These are phyloP conservation scores for Fusarium albidum DNA, from an alignment of 2,329 filamentous ascomycete genomes.

Conservation along the genomic window DNA sequence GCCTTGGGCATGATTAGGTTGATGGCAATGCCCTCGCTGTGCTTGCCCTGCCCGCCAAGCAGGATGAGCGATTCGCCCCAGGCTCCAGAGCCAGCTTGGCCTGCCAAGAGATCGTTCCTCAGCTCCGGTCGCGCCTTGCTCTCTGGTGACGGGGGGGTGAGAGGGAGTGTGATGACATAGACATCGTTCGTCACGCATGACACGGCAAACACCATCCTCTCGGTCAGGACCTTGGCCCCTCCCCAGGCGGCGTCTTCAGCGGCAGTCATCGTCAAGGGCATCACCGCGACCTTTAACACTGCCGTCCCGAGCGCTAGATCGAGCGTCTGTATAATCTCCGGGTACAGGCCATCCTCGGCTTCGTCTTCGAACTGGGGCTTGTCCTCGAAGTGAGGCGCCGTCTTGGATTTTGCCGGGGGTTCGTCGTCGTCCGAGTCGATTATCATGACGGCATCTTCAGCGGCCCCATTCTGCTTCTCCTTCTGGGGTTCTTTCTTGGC, in stretches of 20 bases:
- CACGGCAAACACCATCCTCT: conserved; percentile 68
- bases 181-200: conserved; percentile 66
- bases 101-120: conserved; percentile 58
- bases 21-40: conserved; percentile 64
- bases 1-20: conserved; percentile 56
- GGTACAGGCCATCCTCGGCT: conserved; percentile 58
- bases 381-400: conserved; percentile 53
- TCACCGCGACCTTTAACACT: conserved; percentile 63
- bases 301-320: conserved; percentile 67
- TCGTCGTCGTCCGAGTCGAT: conserved; percentile 71
- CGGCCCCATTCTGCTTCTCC: conserved; percentile 61
- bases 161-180: conserved; percentile 65
- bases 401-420: conserved; percentile 45
- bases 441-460: conserved; percentile 65
- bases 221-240: conserved; percentile 58
- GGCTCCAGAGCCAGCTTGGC: conserved; percentile 65
- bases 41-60: conserved; percentile 61
- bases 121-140: conserved; percentile 66
- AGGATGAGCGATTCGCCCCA: conserved; percentile 68
- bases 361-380: conserved; percentile 66
- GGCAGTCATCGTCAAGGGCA: conserved; percentile 59
- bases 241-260: conserved; percentile 58
- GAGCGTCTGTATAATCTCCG: conserved; percentile 66
- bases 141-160: conserved; percentile 67
- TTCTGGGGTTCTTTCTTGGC: conserved; percentile 46